Percentiles rank a stretch among this genome's conserved stretches.
phyloP scores from a whole-genome alignment of 2,329 filamentous ascomycete species.

The Aspergillus eucalypticola region DNA sequence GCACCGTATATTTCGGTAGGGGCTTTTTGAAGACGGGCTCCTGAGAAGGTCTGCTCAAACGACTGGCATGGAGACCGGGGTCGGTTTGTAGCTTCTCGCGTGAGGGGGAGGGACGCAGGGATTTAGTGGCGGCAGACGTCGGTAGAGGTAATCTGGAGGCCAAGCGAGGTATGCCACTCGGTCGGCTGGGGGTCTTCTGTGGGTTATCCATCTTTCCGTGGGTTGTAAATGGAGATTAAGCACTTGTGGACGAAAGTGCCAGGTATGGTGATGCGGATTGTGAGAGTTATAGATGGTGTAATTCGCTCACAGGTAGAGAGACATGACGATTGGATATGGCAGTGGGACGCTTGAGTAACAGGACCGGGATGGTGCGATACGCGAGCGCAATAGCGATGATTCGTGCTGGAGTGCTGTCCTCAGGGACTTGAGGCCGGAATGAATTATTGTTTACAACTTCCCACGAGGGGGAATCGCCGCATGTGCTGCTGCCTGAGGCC shows the following conservation, averaged over 20 bases:
- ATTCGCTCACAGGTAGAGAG: not conserved
- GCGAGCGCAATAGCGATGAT: not conserved
- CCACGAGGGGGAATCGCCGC: not conserved
- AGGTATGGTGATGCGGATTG: not conserved
- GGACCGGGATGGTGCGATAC: too few species aligned
- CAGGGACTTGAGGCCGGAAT: not conserved
- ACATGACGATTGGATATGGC: not conserved
- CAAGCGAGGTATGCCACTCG: constrained; percentile 51
- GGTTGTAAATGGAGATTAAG: not conserved
- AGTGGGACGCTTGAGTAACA: not conserved
- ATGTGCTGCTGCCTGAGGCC: not conserved
- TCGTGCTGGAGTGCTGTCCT: not conserved
- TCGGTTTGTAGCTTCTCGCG: constrained; percentile 49
- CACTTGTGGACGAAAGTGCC: not conserved
- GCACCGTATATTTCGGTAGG: constrained; percentile 27
- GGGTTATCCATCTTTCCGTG: constrained; percentile 37
- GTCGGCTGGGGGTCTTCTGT: constrained; percentile 29
- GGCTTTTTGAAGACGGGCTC: constrained; percentile 41
- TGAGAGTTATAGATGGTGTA: not conserved
- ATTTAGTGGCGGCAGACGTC: constrained; percentile 39
- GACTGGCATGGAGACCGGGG: constrained; percentile 38
- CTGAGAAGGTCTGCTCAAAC: constrained; percentile 42
- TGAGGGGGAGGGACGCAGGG: constrained; percentile 50
- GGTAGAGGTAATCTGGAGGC: constrained; percentile 56
- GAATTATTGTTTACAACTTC: not conserved